These are phyloP conservation scores for Yamadazyma kanchanaburiensis DNA, from an alignment of 1,139 yeast genomes.

Conservation along the genomic window DNA sequence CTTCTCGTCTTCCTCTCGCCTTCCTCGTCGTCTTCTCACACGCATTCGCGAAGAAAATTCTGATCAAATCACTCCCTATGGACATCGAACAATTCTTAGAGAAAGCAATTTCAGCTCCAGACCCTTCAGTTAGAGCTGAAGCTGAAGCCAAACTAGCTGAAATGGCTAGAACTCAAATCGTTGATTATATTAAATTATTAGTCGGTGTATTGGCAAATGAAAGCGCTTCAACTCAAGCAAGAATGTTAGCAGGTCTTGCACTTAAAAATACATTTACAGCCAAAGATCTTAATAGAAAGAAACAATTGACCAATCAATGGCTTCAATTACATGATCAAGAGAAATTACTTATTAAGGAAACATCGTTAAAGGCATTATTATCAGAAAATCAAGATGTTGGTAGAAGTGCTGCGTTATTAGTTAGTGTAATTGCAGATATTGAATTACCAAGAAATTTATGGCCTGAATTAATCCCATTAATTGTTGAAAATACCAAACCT, in stretches of 20 bases:
- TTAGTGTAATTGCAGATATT: conserved; percentile 93
- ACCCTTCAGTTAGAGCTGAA: conserved; percentile 66
- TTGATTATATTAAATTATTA: conserved; percentile 64
- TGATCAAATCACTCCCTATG: too few relatives aligned
- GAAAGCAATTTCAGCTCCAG: conserved; percentile 67
- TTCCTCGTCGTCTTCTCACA: too few relatives aligned
- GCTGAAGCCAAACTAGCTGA: conserved; percentile 79
- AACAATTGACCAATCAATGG: conserved; percentile 63
- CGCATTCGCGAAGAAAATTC: too few relatives aligned
- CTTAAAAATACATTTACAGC: conserved; percentile 85
- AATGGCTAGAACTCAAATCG: conserved; percentile 75
- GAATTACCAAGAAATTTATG: conserved; percentile 87
- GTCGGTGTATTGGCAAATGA: conserved; percentile 71
- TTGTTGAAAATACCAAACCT: conserved; percentile 80
- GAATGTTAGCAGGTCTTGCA: conserved; percentile 89
- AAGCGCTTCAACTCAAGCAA: conserved; percentile 68
- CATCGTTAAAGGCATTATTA: conserved; percentile 62
- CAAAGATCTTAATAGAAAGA: conserved; percentile 55
- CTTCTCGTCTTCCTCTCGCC: too few relatives aligned
- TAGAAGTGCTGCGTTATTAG: conserved; percentile 85
- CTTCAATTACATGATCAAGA: conserved; percentile 48
- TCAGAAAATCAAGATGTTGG: conserved; percentile 79
- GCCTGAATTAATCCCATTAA: conserved; percentile 79
- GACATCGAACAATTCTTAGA: conserved; percentile 75
- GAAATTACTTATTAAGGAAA: conserved; percentile 63